Evolutionary conservation across 78 protist species (phyloP).

Genomic region (Dictyostelium intermedium): DNA sequence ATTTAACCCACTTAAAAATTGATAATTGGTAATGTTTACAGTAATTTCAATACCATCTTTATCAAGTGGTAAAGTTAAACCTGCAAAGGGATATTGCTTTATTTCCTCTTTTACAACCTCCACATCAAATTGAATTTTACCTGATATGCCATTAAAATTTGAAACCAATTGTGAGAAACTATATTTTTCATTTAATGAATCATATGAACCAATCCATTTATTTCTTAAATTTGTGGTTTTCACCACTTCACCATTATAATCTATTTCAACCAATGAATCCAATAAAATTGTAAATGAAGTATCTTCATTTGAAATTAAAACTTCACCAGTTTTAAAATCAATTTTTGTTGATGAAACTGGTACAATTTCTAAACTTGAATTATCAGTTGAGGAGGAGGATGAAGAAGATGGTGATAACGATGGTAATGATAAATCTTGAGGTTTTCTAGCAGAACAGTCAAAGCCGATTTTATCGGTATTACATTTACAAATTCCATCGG

Average conservation of each 20-base stretch:
- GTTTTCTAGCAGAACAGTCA: slow-evolving; percentile 1
- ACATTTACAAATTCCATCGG: background rate
- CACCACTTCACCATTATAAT: background rate
- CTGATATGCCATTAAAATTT: background rate
- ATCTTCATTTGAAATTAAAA: background rate
- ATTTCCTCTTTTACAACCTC: background rate
- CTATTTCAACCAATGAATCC: background rate
- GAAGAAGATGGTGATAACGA: background rate
- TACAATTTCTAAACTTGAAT: background rate
- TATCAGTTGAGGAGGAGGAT: background rate
- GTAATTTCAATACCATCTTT: background rate
- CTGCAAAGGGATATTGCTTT: background rate
- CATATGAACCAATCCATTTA: background rate
- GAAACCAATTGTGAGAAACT: background rate
- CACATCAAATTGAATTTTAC: background rate
- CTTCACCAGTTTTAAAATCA: background rate
- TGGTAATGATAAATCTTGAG: background rate
- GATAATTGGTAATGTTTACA: background rate
- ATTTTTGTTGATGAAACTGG: background rate
- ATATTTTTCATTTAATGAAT: background rate
- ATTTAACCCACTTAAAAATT: background rate
- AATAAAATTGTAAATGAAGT: background rate
- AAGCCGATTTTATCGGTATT: background rate
- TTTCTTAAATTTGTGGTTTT: background rate
- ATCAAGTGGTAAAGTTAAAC: background rate